Evolutionary conservation across 2,329 filamentous ascomycete genomes (phyloP).

Genomic region (Penicillium sp.): DNA sequence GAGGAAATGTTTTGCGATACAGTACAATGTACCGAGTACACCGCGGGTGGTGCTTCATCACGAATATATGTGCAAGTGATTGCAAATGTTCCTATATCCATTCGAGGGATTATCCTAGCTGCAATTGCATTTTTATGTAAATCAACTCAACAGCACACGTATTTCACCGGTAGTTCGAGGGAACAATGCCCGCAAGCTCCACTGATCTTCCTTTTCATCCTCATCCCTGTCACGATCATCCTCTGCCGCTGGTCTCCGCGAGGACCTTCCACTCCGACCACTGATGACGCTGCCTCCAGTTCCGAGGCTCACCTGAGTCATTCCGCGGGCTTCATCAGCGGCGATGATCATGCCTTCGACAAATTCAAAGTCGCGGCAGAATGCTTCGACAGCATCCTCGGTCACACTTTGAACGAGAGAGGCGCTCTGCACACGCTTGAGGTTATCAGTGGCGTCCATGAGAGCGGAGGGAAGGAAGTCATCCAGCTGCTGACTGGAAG

Average conservation of each 20-base stretch:
- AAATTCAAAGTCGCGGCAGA: slow-evolving; percentile 81
- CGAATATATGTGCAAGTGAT: not conserved
- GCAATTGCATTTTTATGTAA: not conserved
- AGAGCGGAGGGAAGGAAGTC: slow-evolving; percentile 89
- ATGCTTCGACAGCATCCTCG: slow-evolving; percentile 77
- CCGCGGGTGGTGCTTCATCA: no score
- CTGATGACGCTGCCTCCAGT: slow-evolving; percentile 26
- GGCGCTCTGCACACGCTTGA: slow-evolving; percentile 73
- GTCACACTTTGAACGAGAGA: slow-evolving; percentile 73
- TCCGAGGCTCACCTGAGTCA: slow-evolving; percentile 34
- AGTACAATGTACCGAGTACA: not conserved
- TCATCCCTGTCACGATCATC: slow-evolving; percentile 39
- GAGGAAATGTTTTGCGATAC: not conserved
- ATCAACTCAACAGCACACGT: slow-evolving; percentile 61
- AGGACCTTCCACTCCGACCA: slow-evolving; percentile 21
- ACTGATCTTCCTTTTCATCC: slow-evolving; percentile 36
- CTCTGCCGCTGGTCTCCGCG: slow-evolving; percentile 24
- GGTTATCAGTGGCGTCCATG: slow-evolving; percentile 84
- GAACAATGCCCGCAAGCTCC: slow-evolving; percentile 57
- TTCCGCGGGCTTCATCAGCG: slow-evolving; percentile 55
- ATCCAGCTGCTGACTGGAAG: slow-evolving; percentile 76
- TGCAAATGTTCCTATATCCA: not conserved
- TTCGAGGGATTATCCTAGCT: not conserved
- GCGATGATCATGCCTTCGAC: slow-evolving; percentile 63
- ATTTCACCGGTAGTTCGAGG: slow-evolving; percentile 67